phyloP scores from a whole-genome alignment of 225 moss, liverwort and hornwort species.

The Lunularia cruciata region DNA sequence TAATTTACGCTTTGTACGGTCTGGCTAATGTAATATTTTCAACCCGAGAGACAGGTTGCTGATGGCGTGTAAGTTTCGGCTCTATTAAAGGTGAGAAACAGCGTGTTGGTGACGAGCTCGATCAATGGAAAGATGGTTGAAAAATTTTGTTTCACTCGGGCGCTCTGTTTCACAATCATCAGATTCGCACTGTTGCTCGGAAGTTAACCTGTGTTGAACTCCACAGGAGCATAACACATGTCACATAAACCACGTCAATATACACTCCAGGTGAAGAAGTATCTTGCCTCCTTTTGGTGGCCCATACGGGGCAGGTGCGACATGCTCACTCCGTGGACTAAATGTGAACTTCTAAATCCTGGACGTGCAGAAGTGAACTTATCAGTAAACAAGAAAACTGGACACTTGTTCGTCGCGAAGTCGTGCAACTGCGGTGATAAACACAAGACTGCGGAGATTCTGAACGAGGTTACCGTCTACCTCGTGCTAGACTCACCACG shows the following conservation, averaged over 20 bases:
- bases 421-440: conserved; percentile 23
- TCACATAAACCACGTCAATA: too few species aligned
- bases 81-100: too few species aligned
- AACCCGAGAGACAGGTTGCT: too few species aligned
- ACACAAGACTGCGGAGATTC: conserved; percentile 24
- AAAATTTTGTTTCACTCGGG: not conserved
- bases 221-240: not conserved
- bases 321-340: conserved; percentile 29
- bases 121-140: too few species aligned
- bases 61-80: too few species aligned
- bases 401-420: conserved; percentile 44
- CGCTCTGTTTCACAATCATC: not conserved
- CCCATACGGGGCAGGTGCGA: not conserved
- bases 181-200: too few species aligned
- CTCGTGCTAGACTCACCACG: conserved; percentile 25
- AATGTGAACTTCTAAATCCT: conserved; percentile 26
- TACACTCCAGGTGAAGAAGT: not conserved
- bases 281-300: not conserved
- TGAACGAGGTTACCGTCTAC: conserved; percentile 41
- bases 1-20: too few species aligned
- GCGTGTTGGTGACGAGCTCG: too few species aligned
- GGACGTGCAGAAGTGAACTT: conserved; percentile 35
- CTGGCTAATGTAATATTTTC: too few species aligned
- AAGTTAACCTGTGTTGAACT: too few species aligned
- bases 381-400: conserved; percentile 29